phyloP scores from a whole-genome alignment of 2,329 filamentous ascomycete species.

The Fusarium mexicanum region DNA sequence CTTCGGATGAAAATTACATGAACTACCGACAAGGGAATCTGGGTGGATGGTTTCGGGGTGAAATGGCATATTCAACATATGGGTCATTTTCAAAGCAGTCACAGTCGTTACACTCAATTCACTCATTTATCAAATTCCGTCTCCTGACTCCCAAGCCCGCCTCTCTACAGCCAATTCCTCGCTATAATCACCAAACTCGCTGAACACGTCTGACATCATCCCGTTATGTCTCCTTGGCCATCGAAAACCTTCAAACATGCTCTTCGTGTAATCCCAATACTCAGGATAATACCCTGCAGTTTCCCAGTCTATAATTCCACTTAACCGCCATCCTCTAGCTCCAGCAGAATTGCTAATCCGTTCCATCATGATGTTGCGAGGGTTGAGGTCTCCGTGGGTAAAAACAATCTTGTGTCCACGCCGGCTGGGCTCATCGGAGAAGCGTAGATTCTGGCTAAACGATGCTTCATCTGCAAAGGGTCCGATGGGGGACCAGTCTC shows the following conservation, averaged over 20 bases:
- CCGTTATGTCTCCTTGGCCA: neutral
- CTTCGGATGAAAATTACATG: accelerated
- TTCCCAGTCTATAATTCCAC: neutral
- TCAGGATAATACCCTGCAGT: neutral
- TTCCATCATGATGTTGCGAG: neutral
- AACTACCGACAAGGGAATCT: accelerated
- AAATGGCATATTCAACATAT: neutral
- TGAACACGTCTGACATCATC: neutral
- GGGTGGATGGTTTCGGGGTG: accelerated
- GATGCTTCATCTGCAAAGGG: neutral
- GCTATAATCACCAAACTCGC: neutral
- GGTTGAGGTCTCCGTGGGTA: neutral
- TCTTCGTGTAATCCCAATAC: neutral
- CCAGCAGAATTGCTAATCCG: neutral
- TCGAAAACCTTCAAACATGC: neutral
- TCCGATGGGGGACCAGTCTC: neutral
- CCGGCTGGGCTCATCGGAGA: neutral
- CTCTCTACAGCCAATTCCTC: neutral
- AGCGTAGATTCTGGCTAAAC: neutral
- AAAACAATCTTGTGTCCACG: neutral
- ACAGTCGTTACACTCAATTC: neutral
- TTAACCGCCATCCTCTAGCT: neutral
- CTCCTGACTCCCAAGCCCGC: neutral
- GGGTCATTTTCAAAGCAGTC: neutral
- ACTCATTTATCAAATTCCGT: neutral